Evolutionary conservation across 129 eudicot genomes (phyloP), one percentile per base, ranked within the genome.

Genomic region (Cynara cardunculus): DNA sequence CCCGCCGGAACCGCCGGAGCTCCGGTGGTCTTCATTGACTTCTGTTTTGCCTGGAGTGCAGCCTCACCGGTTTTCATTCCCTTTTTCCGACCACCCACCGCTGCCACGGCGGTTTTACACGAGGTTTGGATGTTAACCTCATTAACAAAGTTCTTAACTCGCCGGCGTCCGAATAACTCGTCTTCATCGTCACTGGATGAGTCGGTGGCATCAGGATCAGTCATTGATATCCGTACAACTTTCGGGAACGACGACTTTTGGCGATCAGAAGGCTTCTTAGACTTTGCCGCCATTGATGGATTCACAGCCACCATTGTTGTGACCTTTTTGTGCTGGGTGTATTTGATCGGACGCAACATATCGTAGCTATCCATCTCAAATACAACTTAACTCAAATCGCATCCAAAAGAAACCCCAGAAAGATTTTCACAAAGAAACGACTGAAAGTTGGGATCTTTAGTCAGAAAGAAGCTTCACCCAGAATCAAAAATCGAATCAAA

Each of bases 121-220:
- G 81, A 84, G 2, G 87, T 39, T 31, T 87, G 86, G 24, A 95
- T 87, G 5, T 37, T 81, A 24, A 95, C 88, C 68, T 95, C 97
- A 30, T 71, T 82, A 0, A 92, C 80, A 74, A 82, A 95, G 37
- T 80, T 86, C 82, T 89, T 92, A 1, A 90, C 93, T 0, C 99
- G 85, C 4, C 82, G 90, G 1, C 93, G 82, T 5, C 86, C 87
- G 26, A 95, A 92, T 4, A 95, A 73, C 76, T 82, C 86, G 72
- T 86, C 85, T n/a, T 92, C 99, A 9, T 95, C 99, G 22, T 90
- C 99, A 14, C 97, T 88, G 5, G 97, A 92, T 0, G 99, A 95
- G 71, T 95, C 99, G 0, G 99, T 95, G 0, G 99, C 99, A 34
- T 95, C 97, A 9, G 92, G 96, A 75, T 92, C 99, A 7, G 93